phyloP scores from a whole-genome alignment of 1,284 basidiomycete genomes.

The Puccinia sorghi region DNA sequence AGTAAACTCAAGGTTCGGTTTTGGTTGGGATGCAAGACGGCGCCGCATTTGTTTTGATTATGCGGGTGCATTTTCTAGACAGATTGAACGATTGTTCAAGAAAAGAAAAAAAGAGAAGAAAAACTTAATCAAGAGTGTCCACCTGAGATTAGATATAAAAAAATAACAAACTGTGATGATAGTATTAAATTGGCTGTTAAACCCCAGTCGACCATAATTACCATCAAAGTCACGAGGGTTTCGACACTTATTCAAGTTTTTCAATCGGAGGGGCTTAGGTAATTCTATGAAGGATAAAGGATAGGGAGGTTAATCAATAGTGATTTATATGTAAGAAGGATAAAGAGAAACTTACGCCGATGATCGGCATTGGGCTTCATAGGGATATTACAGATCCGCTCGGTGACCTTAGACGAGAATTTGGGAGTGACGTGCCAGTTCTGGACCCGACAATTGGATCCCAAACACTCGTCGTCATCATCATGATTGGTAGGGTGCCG shows the following conservation, averaged over 20 bases:
- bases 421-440: slow-evolving; percentile 34
- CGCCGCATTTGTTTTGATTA: slow-evolving; percentile 27
- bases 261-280: slow-evolving; percentile 6
- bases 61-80: slow-evolving; percentile 34
- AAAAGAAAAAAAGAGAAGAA: background rate
- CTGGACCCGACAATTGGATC: background rate
- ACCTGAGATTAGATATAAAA: background rate
- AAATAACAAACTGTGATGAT: slow-evolving; percentile 21
- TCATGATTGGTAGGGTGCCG: background rate
- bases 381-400: slow-evolving; percentile 38
- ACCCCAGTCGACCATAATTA: slow-evolving; percentile 27
- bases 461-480: background rate
- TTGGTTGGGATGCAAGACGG: slow-evolving; percentile 37
- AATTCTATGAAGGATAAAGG: background rate
- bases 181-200: slow-evolving; percentile 12
- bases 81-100: background rate
- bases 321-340: background rate
- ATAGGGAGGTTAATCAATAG: background rate
- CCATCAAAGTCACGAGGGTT: slow-evolving; percentile 25
- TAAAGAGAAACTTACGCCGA: slow-evolving; percentile 6
- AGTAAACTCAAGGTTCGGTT: slow-evolving; percentile 12
- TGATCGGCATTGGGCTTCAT: slow-evolving; percentile 31
- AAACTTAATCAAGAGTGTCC: background rate
- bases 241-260: background rate
- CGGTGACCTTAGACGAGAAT: slow-evolving; percentile 19